phyloP scores from a whole-genome alignment of 2,329 filamentous ascomycete species.

The Nannizziopsis arthrosporioides region DNA sequence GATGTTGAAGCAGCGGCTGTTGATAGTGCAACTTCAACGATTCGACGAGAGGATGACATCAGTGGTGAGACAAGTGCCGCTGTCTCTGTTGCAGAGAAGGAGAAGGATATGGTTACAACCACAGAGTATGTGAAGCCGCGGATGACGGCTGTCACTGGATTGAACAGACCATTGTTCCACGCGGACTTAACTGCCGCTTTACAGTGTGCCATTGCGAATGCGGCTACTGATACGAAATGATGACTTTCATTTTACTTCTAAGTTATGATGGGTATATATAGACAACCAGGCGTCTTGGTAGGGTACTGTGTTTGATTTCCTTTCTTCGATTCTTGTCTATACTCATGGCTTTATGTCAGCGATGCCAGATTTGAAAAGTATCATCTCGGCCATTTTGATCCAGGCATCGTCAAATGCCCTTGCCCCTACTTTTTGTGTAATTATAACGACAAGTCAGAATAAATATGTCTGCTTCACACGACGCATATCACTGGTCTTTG shows the following conservation, averaged over 20 bases:
- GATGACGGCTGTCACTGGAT: slow-evolving; percentile 63
- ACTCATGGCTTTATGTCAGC: no score
- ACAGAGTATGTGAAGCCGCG: slow-evolving; percentile 35
- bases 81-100: slow-evolving; percentile 30
- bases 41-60: neutral
- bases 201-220: slow-evolving; percentile 73
- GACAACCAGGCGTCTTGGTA: neutral
- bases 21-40: slow-evolving; percentile 6
- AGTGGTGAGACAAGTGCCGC: neutral
- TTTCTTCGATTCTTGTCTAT: neutral
- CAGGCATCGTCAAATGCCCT: neutral
- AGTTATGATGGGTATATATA: neutral
- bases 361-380: no score
- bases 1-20: slow-evolving; percentile 16
- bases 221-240: slow-evolving; percentile 36
- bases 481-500: no score
- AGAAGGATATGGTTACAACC: slow-evolving; percentile 38
- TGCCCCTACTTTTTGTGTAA: neutral
- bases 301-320: neutral
- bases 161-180: slow-evolving; percentile 87
- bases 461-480: neutral
- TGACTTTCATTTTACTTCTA: neutral
- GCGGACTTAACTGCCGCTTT: slow-evolving; percentile 81
- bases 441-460: neutral
- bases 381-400: neutral